Evolutionary conservation across 2,329 filamentous ascomycete genomes (phyloP).

Genomic region (Aspergillus costaricaensis): DNA sequence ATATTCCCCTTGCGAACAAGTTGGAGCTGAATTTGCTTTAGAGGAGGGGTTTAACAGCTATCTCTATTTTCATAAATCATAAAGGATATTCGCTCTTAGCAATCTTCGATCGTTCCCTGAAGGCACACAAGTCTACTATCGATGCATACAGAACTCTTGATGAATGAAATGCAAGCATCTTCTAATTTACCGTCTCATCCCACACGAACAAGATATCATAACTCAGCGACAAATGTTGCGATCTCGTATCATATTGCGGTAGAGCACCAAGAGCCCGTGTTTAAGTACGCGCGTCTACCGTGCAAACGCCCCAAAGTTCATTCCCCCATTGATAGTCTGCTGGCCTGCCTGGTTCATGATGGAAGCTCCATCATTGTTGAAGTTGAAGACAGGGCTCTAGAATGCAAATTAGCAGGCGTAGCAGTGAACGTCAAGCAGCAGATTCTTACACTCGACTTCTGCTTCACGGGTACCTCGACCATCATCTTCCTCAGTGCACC

Average conservation of each 20-base stretch:
- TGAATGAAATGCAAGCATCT: too few relatives aligned
- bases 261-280: too few relatives aligned
- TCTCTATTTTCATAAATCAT: too few relatives aligned
- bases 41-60: background rate
- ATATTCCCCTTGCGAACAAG: background rate
- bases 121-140: too few relatives aligned
- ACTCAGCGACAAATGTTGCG: background rate
- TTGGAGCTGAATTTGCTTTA: background rate
- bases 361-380: background rate
- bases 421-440: background rate
- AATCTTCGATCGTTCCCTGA: too few relatives aligned
- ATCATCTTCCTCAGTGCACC: background rate
- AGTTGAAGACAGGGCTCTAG: background rate
- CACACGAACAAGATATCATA: too few relatives aligned
- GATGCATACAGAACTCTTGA: too few relatives aligned
- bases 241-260: background rate
- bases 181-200: too few relatives aligned
- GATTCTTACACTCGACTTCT: background rate
- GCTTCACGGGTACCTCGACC: background rate
- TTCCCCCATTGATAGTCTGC: background rate
- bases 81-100: too few relatives aligned
- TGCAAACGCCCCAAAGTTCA: background rate
- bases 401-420: background rate
- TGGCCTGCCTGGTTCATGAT: background rate
- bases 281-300: background rate